Evolutionary conservation across 306 rosid species (phyloP), one percentile per base, ranked within the genome.

Genomic region (Rosa lucieae): DNA sequence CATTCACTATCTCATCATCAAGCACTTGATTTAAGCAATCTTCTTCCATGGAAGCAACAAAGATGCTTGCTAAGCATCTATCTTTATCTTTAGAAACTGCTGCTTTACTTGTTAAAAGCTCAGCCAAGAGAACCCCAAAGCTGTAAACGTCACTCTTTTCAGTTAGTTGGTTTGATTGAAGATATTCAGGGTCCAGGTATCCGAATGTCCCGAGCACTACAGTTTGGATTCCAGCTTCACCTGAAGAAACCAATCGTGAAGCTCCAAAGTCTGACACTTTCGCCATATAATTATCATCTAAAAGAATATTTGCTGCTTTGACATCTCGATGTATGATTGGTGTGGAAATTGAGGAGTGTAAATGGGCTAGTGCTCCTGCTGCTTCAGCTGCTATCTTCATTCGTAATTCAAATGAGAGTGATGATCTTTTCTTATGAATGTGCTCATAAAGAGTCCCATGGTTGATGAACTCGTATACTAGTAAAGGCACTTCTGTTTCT

Each of bases 131-230:
- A 20, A 81, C 84, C 18, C 84, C 84, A 40, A 76, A 81, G 47
- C 84, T 76, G 35, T 81, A 81, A 0, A 81, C 80, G 0, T 81
- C 80, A 23, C 84, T 81, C 48, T 81, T 76, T 8, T 76, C 81
- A 1, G 84, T 81, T 5, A 82, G 51, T 17, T 51, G 62, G 70
- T 55, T 72, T 2, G 85, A 48, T 0, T 82, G 85, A 12, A 77
- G 17, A 13, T 82, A 82, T 43, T 82, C 85, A 1, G 85, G 85
- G 15, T 82, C 70, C 10, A 75, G 37, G 78, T 59, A 75, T 26
- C 78, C 78, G 0, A 61, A 0, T 26, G 78, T 75, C 18, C 78
- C 78, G 0, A 23, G 70, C 3, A 75, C 70, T 3, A 75, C 10
- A 2, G 78, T 75, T 9, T 37, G 0, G 0, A 61, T 13, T 3